Evolutionary conservation across 495 filamentous ascomycete genomes (phyloP).

Genomic region (Podospora pseudoanserina): DNA sequence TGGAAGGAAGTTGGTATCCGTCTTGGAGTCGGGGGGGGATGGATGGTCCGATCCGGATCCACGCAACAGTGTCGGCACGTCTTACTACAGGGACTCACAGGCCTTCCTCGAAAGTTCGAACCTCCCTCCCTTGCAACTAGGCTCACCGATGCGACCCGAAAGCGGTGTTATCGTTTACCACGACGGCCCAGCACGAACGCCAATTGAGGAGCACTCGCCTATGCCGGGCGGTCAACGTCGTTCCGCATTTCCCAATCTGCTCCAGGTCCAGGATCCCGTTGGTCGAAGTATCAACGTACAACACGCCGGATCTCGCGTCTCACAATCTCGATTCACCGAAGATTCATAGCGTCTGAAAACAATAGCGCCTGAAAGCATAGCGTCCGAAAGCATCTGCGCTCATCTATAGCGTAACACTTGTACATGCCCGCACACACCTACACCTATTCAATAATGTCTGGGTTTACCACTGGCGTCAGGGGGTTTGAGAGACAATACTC

Average conservation of each 20-base stretch:
- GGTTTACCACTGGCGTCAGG: constrained; percentile 8
- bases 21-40: constrained; percentile 65
- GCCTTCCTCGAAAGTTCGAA: constrained; percentile 39
- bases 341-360: constrained; percentile 17
- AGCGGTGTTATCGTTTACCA: constrained; percentile 44
- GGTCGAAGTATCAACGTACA: constrained; percentile 42
- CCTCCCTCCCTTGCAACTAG: constrained; percentile 34
- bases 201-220: constrained; percentile 40
- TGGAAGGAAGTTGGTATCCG: constrained; percentile 68
- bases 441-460: constrained; percentile 7
- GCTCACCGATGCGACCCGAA: constrained; percentile 47
- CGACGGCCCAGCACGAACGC: constrained; percentile 43
- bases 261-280: constrained; percentile 34
- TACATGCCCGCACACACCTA: not conserved
- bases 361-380: not conserved
- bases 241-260: constrained; percentile 29
- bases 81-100: constrained; percentile 50
- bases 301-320: constrained; percentile 44
- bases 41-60: constrained; percentile 62
- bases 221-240: constrained; percentile 30
- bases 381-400: not conserved
- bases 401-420: no score
- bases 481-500: not conserved
- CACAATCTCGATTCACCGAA: constrained; percentile 51
- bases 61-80: constrained; percentile 42